phyloP scores from a whole-genome alignment of 2,329 filamentous ascomycete species.

The Trichoderma sp. region DNA sequence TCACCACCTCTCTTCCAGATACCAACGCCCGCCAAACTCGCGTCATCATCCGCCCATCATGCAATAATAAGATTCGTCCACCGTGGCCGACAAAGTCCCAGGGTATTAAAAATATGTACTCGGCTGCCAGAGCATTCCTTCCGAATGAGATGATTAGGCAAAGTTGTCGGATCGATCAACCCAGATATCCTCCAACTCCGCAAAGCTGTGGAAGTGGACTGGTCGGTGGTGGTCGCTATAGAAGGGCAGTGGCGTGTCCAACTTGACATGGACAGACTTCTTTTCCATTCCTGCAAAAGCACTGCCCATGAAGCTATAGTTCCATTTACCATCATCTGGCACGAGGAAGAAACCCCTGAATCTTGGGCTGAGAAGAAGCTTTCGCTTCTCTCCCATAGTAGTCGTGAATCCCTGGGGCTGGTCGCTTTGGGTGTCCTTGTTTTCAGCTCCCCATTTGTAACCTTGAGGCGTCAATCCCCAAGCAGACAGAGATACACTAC shows the following conservation, averaged over 20 bases:
- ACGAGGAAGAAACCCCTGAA: slow-evolving; percentile 96
- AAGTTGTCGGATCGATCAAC: slow-evolving; percentile 92
- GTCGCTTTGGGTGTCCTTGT: slow-evolving; percentile 88
- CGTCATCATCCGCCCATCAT: background rate
- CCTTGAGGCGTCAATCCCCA: slow-evolving; percentile 90
- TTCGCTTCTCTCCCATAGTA: slow-evolving; percentile 90
- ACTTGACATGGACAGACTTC: slow-evolving; percentile 84
- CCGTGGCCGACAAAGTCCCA: background rate
- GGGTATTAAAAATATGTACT: background rate
- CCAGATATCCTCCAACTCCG: slow-evolving; percentile 94
- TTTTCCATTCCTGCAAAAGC: slow-evolving; percentile 86
- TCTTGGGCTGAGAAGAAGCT: slow-evolving; percentile 86
- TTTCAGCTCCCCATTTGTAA: slow-evolving; percentile 96
- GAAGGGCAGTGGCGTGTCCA: slow-evolving; percentile 86
- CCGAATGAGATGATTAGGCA: slow-evolving; percentile 54
- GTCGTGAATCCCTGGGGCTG: slow-evolving; percentile 92
- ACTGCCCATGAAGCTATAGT: slow-evolving; percentile 97
- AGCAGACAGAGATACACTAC: slow-evolving; percentile 88
- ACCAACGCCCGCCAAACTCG: slow-evolving; percentile 12
- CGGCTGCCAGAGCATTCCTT: background rate
- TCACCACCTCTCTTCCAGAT: background rate
- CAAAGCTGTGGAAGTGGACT: slow-evolving; percentile 95
- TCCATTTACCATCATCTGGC: slow-evolving; percentile 87
- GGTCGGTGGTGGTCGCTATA: slow-evolving; percentile 92
- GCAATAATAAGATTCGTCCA: background rate